Conservation (phyloP, 2,329 filamentous ascomycete genomes). For the Ascosphaera apis region DNA sequence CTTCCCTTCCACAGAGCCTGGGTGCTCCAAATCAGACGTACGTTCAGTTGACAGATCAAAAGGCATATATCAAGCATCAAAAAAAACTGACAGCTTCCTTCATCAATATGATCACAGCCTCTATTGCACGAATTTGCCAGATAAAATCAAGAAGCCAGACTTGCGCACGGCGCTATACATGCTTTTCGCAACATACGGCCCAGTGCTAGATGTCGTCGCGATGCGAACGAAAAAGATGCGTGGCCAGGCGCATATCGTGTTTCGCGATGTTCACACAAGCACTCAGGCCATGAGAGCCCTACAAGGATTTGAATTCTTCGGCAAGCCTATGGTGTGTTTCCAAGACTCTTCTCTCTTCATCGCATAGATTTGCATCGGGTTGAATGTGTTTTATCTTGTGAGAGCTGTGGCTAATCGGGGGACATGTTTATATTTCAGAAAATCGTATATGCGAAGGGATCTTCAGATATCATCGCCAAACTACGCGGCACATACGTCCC, state of each 20-base stretch:
- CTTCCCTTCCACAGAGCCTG: constrained; percentile 14
- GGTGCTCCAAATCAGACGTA: constrained; percentile 56
- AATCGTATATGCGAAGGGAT: constrained; percentile 76
- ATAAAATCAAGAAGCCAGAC: constrained; percentile 77
- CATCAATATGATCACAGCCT: constrained; percentile 30
- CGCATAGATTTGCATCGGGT: no score
- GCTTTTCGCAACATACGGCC: constrained; percentile 81
- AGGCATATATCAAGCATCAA: not conserved
- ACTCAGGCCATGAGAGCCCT: constrained; percentile 82
- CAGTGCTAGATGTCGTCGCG: constrained; percentile 75
- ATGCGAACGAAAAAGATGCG: constrained; percentile 83
- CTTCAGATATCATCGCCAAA: constrained; percentile 71
- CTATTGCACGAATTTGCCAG: constrained; percentile 71
- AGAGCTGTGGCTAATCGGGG: no score
- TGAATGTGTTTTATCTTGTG: no score
- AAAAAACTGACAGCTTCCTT: constrained; percentile 4
- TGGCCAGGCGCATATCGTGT: constrained; percentile 84
- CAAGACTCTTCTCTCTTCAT: no score
- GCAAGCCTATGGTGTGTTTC: constrained; percentile 54
- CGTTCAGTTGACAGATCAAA: constrained; percentile 13
- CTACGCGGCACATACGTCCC: constrained; percentile 75
- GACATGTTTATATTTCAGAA: constrained; percentile 30
- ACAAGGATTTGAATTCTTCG: constrained; percentile 69
- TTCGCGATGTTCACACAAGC: constrained; percentile 69
- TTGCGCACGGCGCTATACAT: constrained; percentile 73